phyloP scores from a whole-genome alignment of 805 yeast species.

The Saccharomycopsis sp. region DNA sequence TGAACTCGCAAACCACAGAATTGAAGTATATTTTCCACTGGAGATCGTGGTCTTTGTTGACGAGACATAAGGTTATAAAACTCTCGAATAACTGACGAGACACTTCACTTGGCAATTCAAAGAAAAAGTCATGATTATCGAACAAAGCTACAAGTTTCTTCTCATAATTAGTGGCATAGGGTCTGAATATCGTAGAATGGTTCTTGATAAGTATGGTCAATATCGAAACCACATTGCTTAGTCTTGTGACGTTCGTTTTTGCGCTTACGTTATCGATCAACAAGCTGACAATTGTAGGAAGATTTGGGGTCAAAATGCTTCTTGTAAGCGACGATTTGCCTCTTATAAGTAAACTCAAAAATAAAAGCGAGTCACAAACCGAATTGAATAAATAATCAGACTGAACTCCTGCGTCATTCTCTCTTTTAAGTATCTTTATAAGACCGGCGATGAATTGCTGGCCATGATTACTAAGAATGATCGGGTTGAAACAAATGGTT shows the following conservation, averaged over 20 bases:
- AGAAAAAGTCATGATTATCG: slow-evolving; percentile 28
- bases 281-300: slow-evolving; percentile 53
- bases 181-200: slow-evolving; percentile 74
- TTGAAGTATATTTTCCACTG: slow-evolving; percentile 44
- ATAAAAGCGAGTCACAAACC: slow-evolving; percentile 28
- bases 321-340: slow-evolving; percentile 82
- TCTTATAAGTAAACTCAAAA: slow-evolving; percentile 37
- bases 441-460: slow-evolving; percentile 34
- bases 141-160: slow-evolving; percentile 35
- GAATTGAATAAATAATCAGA: slow-evolving; percentile 29
- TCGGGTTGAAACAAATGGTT: slow-evolving; percentile 27
- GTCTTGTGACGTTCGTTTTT: slow-evolving; percentile 34
- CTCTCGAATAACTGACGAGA: slow-evolving; percentile 40
- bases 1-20: slow-evolving; percentile 44
- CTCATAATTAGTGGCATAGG: slow-evolving; percentile 61
- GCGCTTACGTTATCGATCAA: slow-evolving; percentile 41
- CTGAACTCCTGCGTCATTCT: slow-evolving; percentile 26
- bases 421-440: slow-evolving; percentile 35
- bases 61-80: slow-evolving; percentile 49
- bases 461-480: slow-evolving; percentile 38
- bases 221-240: slow-evolving; percentile 27
- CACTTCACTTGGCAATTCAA: slow-evolving; percentile 34
- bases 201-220: slow-evolving; percentile 37
- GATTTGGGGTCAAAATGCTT: slow-evolving; percentile 74
- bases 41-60: slow-evolving; percentile 36